Evolutionary conservation across 225 moss, liverwort and hornwort genomes (phyloP), one percentile per base, ranked within the genome.

Genomic region (Bryum argenteum): DNA sequence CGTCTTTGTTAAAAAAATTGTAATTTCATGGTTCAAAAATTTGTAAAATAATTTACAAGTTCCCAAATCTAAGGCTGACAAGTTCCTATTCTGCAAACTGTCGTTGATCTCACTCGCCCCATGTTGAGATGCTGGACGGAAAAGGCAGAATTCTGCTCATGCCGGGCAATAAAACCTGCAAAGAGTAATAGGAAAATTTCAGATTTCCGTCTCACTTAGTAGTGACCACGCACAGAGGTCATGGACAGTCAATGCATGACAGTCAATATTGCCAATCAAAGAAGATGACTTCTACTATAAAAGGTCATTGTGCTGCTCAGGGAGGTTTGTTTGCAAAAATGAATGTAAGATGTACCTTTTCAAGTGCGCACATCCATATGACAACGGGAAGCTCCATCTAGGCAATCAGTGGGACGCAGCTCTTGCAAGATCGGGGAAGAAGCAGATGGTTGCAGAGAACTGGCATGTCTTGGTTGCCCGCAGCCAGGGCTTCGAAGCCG

Each of bases 91-190:
- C 15, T 47, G 15, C 14, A 15, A 47, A 13, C 13, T 2, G 15
- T 1, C 15, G 15, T 47, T 15, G 47, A 13, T 47, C 14, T 47
- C 14, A 0, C 15, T 16, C 14, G 47, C 47, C 47, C 33, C 14
- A 47, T 16, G 0, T 47, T 44, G 1, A 14, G 12, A 24, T 73
- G 76, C 54, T 71, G 57, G 19, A 11, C 12, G 20, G 68, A 23
- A 72, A 81, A 41, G 88, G 90, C 48, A 92, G 72, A 77, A 86
- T 92, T 19, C 88, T 92, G 67, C 85, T 72, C 69, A 87, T 80
- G 63, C 89, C 89, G 65, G 90, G 55, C 56, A 90, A 70, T 9
- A 92, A 66, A 9, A 90, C 74, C 87, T 89, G 85, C 82, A 67
- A 53, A 28, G 16, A 43, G 5, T 4, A 47, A 33, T 4, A 4